A percentile compares a stretch with the other conserved stretches of the same genome.
Conservation (phyloP, 768 basidiomycete species). For the Lactifluus echinatus region DNA sequence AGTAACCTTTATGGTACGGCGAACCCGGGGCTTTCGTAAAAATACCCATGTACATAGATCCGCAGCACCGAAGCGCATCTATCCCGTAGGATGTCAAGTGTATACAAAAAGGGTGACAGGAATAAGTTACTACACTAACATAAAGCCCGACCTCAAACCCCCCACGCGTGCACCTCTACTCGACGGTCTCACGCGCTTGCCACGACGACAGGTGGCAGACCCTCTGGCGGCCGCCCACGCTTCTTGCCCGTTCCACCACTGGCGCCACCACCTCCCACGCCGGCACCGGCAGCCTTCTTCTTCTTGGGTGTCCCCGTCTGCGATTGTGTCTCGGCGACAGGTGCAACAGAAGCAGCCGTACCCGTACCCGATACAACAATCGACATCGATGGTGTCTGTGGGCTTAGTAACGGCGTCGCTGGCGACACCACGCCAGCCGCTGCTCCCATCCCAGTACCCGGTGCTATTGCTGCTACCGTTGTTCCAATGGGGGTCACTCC, state of each 20-base stretch:
- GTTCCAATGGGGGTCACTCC: not conserved
- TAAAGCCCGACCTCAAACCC: not conserved
- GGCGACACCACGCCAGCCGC: not conserved
- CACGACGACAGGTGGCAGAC: constrained; percentile 26
- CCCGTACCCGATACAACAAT: not conserved
- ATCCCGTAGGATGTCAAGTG: constrained; percentile 7
- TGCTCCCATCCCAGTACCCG: not conserved
- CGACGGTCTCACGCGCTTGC: constrained; percentile 24
- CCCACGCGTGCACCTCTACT: not conserved
- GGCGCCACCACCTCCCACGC: not conserved
- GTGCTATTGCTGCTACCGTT: not conserved
- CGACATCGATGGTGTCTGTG: not conserved
- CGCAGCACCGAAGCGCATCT: constrained; percentile 1
- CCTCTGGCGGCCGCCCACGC: constrained; percentile 20
- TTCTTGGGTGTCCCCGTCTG: constrained; percentile 18
- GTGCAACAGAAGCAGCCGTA: not conserved
- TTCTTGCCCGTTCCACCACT: constrained; percentile 16
- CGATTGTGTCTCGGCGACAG: not conserved
- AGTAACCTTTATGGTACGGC: no score
- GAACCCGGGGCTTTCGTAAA: no score
- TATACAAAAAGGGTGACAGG: constrained; percentile 13
- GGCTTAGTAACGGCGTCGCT: constrained; percentile 6
- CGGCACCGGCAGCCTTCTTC: constrained; percentile 10
- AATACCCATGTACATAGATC: constrained; percentile 1
- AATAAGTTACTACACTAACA: constrained; percentile 17